A percentile compares a stretch with the other conserved stretches of the same genome.
Conservation (phyloP, 1,284 basidiomycete genomes). For the Pascua sp. region DNA sequence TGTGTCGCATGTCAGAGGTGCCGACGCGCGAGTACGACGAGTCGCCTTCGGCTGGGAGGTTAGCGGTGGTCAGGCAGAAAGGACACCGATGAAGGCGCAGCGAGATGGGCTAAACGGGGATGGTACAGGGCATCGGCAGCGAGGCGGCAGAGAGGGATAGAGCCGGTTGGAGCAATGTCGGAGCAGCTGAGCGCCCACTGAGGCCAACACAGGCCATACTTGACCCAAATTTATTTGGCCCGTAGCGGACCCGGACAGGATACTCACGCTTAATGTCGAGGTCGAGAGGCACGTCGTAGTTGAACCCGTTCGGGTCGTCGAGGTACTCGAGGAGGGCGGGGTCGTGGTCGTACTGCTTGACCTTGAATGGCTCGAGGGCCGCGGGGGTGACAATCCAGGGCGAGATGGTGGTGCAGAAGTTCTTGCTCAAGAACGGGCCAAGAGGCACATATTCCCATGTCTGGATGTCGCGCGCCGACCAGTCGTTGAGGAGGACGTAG, state of each 20-base stretch:
- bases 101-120: too few species aligned
- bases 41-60: background rate
- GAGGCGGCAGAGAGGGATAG: background rate
- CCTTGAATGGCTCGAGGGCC: slow-evolving; percentile 25
- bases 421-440: slow-evolving; percentile 28
- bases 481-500: slow-evolving; percentile 28
- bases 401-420: slow-evolving; percentile 30
- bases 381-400: slow-evolving; percentile 26
- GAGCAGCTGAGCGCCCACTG: background rate
- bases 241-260: background rate
- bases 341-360: slow-evolving; percentile 18
- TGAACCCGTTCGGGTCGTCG: slow-evolving; percentile 14
- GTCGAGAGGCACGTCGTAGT: slow-evolving; percentile 14
- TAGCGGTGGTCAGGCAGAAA: background rate
- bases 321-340: slow-evolving; percentile 21
- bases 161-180: slow-evolving; percentile 2
- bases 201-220: too few species aligned
- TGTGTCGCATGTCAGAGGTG: slow-evolving; percentile 10
- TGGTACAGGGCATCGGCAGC: too few species aligned
- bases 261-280: slow-evolving; percentile 12
- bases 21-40: slow-evolving; percentile 9
- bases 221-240: too few species aligned
- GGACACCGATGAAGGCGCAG: too few species aligned
- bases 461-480: slow-evolving; percentile 29
- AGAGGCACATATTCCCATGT: slow-evolving; percentile 24